Evolutionary conservation across 176 grass and related monocot species (phyloP), one percentile per base, ranked within the genome.

Genomic region (Aegilops longissima): DNA sequence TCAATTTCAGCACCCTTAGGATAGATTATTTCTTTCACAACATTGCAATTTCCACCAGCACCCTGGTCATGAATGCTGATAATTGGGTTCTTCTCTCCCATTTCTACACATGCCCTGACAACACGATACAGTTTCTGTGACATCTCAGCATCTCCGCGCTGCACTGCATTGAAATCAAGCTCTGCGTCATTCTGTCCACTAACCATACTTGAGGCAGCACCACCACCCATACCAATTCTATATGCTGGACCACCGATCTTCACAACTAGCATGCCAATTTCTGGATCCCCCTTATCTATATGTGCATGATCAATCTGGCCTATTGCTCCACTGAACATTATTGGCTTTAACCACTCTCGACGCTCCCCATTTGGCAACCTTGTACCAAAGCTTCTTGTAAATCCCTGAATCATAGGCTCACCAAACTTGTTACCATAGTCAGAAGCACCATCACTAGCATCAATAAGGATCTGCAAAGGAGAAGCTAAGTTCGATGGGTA

Each of bases 371-470:
- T 91, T 63, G 87, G 91, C 71, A 94, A 87, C 62, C 96, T 95
- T 86, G 90, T 93, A 5, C 96, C 96, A 79, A 95, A 95, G 44
- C 25, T 98, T 83, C 96, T 92, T 24, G 86, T 98, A 64, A 74
- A 98, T 27, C 96, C 96, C 73, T 94, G 93, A 91, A 98, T 98
- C 82, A 95, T 13, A 69, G 96, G 93, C 67, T 95, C 96, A n/a
- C 96, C 96, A 82, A 98, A 98, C 75, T 98, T 98, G 83, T 98
- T 98, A 45, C 96, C 96, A 61, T 98, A 98, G 80, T 98, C 96
- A 81, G 93, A 95, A 25, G 93, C 93, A 56, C 91, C 96, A 24
- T 98, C 90, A 83, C 93, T 98, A 34, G 96, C 85, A 88, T 91
- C 88, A 86, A 98, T 17, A 59, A 93, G 89, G 86, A 98, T 95